A percentile compares a stretch with the other conserved stretches of the same genome.
phyloP scores from a whole-genome alignment of 768 basidiomycete species.

The Coprinopsis strossmayeri region DNA sequence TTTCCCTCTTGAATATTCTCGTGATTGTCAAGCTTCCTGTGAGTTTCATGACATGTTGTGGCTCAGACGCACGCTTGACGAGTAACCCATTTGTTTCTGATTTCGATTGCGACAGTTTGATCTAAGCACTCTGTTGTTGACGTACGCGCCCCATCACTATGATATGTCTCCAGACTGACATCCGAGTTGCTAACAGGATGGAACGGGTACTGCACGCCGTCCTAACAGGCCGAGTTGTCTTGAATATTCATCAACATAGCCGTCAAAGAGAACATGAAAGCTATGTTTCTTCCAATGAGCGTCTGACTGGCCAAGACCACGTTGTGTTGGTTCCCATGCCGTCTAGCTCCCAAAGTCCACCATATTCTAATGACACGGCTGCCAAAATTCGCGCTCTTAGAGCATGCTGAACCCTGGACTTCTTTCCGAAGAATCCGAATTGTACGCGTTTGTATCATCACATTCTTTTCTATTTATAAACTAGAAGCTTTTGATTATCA shows the following conservation, averaged over 20 bases:
- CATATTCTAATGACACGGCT: too few relatives aligned
- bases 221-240: slow-evolving; percentile 2
- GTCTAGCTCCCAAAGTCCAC: not conserved
- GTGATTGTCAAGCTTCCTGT: slow-evolving; percentile 1
- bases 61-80: not conserved
- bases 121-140: not conserved
- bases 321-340: not conserved
- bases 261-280: not conserved
- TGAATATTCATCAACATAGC: not conserved
- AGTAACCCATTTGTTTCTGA: too few relatives aligned
- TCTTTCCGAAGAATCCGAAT: too few relatives aligned
- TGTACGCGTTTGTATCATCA: too few relatives aligned
- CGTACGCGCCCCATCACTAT: too few relatives aligned
- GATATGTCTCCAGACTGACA: too few relatives aligned
- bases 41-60: not conserved
- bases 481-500: too few relatives aligned
- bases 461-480: too few relatives aligned
- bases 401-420: too few relatives aligned
- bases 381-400: too few relatives aligned
- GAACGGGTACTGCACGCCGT: slow-evolving; percentile 4
- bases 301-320: not conserved
- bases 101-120: too few relatives aligned
- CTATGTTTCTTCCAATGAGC: not conserved
- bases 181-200: not conserved
- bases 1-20: slow-evolving; percentile 11